phyloP scores from a whole-genome alignment of 495 filamentous ascomycete species.

The Pyronema domesticum region DNA sequence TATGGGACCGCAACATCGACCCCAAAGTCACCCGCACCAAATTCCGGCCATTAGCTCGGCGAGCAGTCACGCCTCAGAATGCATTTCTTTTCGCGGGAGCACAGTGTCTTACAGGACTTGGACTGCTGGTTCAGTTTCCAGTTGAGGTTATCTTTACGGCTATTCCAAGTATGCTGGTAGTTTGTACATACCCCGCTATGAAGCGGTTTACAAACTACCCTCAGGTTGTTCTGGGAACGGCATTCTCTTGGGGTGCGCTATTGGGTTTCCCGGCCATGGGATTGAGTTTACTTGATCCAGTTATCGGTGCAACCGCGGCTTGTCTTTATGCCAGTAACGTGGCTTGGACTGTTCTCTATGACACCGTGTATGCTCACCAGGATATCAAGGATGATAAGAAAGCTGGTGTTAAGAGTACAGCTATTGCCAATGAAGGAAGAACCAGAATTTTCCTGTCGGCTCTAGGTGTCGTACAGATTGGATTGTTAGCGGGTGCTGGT shows the following conservation, averaged over 20 bases:
- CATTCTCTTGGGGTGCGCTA: conserved; percentile 92
- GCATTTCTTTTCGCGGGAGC: conserved; percentile 67
- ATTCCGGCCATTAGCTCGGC: conserved; percentile 72
- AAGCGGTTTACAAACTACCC: conserved; percentile 92
- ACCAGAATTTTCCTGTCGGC: conserved; percentile 73
- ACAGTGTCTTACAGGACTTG: conserved; percentile 67
- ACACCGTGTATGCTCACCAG: conserved; percentile 99
- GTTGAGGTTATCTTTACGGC: conserved; percentile 69
- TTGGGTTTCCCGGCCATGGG: conserved; percentile 93
- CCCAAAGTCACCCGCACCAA: conserved; percentile 74
- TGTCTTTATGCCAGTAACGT: conserved; percentile 72
- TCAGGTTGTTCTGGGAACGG: conserved; percentile 75
- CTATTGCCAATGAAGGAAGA: conserved; percentile 67
- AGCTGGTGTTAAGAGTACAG: conserved; percentile 91
- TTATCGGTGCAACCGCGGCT: conserved; percentile 48
- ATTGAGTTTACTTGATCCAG: conserved; percentile 54
- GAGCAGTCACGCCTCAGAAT: conserved; percentile 55
- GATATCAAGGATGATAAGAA: conserved; percentile 87
- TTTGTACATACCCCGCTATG: conserved; percentile 71
- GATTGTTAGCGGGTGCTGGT: conserved; percentile 63
- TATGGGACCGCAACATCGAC: conserved; percentile 90
- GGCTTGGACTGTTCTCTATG: conserved; percentile 88
- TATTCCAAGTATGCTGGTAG: conserved; percentile 65
- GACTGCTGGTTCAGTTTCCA: conserved; percentile 72
- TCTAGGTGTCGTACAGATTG: conserved; percentile 56